Evolutionary conservation across 371 early-diverging fungal genomes (phyloP), one percentile per base, ranked within the genome.

Genomic region (Dichotomocladium elegans): DNA sequence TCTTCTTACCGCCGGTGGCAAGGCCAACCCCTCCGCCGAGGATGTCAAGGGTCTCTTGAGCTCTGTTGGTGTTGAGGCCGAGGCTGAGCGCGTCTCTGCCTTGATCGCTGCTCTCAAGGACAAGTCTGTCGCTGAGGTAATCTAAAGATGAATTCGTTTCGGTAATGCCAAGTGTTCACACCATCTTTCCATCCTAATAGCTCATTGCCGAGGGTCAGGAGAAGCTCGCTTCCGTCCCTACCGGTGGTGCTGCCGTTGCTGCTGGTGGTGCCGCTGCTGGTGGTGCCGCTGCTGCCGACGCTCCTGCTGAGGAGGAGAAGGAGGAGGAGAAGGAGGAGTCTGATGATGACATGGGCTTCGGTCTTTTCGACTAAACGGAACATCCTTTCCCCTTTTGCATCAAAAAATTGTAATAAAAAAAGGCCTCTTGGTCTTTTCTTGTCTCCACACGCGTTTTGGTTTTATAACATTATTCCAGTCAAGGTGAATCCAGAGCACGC

Each of bases 151-250:
- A 86, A 77, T 77, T 95, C 67, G 94, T 94, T 70, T 85, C 94
- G 58, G 62, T 79, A 47, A 73, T 93, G 66, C 93, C 90, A 63
- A 93, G 95, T 64, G 79, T 90, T 54, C 93, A 92, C 60, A 81
- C 84, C 53, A 93, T 94, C 64, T 25, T 25, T 29, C 29, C 27
- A 21, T 41, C 8, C 34, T n/a, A n/a, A 24, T 52, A 85, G 87
- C 77, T 91, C 71, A 90, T 96, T 65, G 90, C 88, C 62, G 93
- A 91, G 70, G 98, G 98, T 70, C 58, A 79, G 63, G 63, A 80
- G 69, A 97, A 97, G 90, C 86, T 97, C 58, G 87, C 96, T 53
- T 88, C 94, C 67, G 89, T 96, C 64, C 94, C 96, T 65, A 63
- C 91, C 63, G 91, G 88, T 72, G 94, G 90, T 79, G 95, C 87